Conservation (phyloP, 306 rosid genomes). For the Neltuma alba region DNA sequence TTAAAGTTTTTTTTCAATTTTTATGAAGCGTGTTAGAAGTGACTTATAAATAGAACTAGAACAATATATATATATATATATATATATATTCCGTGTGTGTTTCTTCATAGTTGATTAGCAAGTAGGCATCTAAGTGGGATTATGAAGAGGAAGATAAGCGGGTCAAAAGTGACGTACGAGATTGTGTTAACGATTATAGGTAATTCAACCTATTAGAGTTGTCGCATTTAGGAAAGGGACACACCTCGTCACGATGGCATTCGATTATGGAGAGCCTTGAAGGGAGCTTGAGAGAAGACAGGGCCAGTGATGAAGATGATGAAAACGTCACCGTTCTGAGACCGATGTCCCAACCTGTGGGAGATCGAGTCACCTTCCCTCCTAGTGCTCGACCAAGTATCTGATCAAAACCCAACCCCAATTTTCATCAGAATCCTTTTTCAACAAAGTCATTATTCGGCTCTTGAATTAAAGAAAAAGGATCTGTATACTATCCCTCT, state of each 20-base stretch:
- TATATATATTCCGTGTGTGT: too few relatives aligned
- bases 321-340: conserved; percentile 57
- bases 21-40: too few relatives aligned
- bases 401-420: conserved; percentile 32
- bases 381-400: conserved; percentile 79
- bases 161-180: too few relatives aligned
- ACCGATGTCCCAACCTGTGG: conserved; percentile 87
- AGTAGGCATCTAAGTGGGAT: too few relatives aligned
- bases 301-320: conserved; percentile 40
- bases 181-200: neutral
- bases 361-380: conserved; percentile 72
- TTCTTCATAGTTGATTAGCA: too few relatives aligned
- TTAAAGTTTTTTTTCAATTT: too few relatives aligned
- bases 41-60: too few relatives aligned
- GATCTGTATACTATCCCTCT: neutral
- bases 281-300: conserved; percentile 58
- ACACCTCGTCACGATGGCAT: conserved; percentile 86
- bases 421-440: neutral
- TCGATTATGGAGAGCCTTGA: conserved; percentile 60
- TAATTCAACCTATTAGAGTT: neutral
- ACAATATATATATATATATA: neutral
- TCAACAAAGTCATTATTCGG: neutral
- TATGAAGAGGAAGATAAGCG: too few relatives aligned
- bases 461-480: neutral
- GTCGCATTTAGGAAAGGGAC: neutral